Percentiles rank a stretch among this genome's conserved stretches.
These are phyloP conservation scores for Penicillium paradoxum DNA, from an alignment of 495 filamentous ascomycete genomes.

Conservation along the genomic window DNA sequence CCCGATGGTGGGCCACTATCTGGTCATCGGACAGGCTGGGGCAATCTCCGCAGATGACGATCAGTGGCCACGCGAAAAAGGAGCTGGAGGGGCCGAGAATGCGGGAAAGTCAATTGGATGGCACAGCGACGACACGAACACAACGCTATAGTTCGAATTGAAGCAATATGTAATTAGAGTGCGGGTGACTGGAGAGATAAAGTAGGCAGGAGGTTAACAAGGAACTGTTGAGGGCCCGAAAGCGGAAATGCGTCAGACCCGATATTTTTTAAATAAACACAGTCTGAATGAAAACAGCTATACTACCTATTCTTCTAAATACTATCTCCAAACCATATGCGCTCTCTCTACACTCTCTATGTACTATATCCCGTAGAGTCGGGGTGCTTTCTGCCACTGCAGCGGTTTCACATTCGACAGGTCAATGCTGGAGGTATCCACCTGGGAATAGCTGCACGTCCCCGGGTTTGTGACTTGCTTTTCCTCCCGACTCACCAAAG, in stretches of 20 bases:
- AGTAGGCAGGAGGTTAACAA: neutral
- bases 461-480: neutral
- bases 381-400: too few species aligned
- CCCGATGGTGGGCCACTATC: slow-evolving; percentile 11
- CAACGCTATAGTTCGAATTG: neutral
- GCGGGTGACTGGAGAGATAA: neutral
- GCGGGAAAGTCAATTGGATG: slow-evolving; percentile 10
- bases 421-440: neutral
- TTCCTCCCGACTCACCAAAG: neutral
- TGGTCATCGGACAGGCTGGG: slow-evolving; percentile 19
- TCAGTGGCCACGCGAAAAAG: slow-evolving; percentile 23
- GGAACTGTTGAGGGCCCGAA: slow-evolving; percentile 5
- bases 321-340: neutral
- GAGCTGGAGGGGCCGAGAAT: slow-evolving; percentile 22
- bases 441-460: neutral
- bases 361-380: too few species aligned
- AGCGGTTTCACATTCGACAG: neutral
- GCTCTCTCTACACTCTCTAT: too few species aligned
- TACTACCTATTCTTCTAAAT: neutral
- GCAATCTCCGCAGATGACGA: slow-evolving; percentile 23
- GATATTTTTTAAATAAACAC: neutral
- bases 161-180: neutral
- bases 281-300: neutral
- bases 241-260: slow-evolving; percentile 8
- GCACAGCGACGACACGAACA: neutral